phyloP scores from a whole-genome alignment of 108 stramenopile genomes.

The Nitzschia palea region DNA sequence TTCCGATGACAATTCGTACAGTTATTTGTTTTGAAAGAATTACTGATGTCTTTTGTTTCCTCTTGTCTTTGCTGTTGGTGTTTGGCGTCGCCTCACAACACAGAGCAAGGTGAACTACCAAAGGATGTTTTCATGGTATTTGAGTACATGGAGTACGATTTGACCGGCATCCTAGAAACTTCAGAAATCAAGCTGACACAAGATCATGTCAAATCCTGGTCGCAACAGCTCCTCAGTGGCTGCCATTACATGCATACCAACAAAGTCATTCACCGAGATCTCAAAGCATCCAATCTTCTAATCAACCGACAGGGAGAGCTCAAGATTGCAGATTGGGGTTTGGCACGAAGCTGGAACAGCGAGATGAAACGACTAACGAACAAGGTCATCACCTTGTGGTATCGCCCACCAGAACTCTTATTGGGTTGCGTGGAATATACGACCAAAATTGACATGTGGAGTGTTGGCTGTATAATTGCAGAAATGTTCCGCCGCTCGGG shows the following conservation, averaged over 20 bases:
- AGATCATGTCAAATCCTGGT: constrained; percentile 92
- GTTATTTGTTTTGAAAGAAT: constrained; percentile 17
- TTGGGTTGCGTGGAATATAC: constrained; percentile 84
- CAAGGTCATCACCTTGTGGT: constrained; percentile 96
- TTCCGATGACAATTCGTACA: not conserved
- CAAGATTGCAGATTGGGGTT: constrained; percentile 97
- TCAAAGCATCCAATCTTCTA: constrained; percentile 93
- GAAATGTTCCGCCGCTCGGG: constrained; percentile 90
- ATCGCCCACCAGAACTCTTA: constrained; percentile 94
- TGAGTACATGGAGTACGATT: constrained; percentile 92
- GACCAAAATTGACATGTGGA: constrained; percentile 95
- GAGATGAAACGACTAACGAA: constrained; percentile 90
- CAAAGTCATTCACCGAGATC: constrained; percentile 93
- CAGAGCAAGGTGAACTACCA: constrained; percentile 72
- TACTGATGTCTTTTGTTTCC: constrained; percentile 4
- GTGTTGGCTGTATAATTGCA: constrained; percentile 96
- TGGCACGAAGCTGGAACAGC: constrained; percentile 87
- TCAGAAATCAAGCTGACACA: constrained; percentile 78
- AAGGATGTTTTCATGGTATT: constrained; percentile 95
- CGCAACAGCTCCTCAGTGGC: constrained; percentile 87
- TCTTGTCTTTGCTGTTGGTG: constrained; percentile 16
- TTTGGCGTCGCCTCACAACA: constrained; percentile 17
- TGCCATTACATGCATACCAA: constrained; percentile 93
- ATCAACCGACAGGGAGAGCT: constrained; percentile 87
- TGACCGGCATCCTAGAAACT: constrained; percentile 84